These are phyloP conservation scores for Geosmithia flava DNA, from an alignment of 2,329 filamentous ascomycete species.

Conservation along the genomic window DNA sequence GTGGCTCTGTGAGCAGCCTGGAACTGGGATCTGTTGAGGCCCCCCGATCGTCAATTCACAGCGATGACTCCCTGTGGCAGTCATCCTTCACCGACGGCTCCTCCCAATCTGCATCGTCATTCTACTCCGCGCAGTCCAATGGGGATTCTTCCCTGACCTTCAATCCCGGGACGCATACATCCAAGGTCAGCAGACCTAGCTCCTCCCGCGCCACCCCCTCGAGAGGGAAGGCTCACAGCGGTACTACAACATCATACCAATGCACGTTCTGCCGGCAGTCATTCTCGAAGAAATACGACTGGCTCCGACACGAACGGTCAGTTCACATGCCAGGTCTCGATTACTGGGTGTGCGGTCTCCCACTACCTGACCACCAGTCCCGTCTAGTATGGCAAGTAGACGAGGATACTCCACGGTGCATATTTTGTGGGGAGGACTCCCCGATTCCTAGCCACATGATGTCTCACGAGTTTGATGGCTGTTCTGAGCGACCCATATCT, in stretches of 20 bases:
- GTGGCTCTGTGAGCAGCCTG: too few species aligned
- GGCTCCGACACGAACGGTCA: conserved; percentile 33
- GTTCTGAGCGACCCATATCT: conserved; percentile 29
- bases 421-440: conserved; percentile 21
- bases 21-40: too few species aligned
- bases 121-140: conserved; percentile 6
- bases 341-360: conserved; percentile 36
- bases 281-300: conserved; percentile 5
- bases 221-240: too few species aligned
- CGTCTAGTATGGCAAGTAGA: conserved; percentile 35
- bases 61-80: conserved; percentile 1
- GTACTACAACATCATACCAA: not conserved
- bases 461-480: conserved; percentile 30
- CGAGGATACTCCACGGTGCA: conserved; percentile 25
- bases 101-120: conserved; percentile 14
- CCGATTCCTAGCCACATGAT: conserved; percentile 22
- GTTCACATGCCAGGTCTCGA: conserved; percentile 29
- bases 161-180: too few species aligned
- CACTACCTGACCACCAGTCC: conserved; percentile 18
- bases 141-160: too few species aligned
- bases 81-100: conserved; percentile 6
- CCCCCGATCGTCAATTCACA: conserved; percentile 1
- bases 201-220: too few species aligned
- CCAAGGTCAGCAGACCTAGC: too few species aligned
- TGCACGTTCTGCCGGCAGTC: conserved; percentile 3